A percentile compares a stretch with the other conserved stretches of the same genome.
Conservation (phyloP, 73 alveolate genomes). For the Paramecium pentaurelia region DNA sequence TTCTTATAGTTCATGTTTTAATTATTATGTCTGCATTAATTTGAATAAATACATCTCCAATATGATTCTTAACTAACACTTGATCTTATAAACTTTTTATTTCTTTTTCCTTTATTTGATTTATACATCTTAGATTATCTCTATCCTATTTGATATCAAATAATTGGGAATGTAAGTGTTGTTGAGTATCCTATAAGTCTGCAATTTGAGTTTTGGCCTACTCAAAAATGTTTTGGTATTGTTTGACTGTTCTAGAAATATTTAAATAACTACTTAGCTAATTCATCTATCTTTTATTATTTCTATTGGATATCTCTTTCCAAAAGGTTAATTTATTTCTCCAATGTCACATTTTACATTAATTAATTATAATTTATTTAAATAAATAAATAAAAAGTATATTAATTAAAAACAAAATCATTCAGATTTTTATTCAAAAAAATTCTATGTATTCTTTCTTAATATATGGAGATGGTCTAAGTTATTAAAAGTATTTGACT, state of each 20-base stretch:
- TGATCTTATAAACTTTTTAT: background rate
- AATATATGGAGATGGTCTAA: background rate
- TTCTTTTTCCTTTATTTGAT: background rate
- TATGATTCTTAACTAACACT: background rate
- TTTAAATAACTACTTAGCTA: background rate
- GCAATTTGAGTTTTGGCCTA: too few species aligned
- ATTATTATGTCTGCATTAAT: background rate
- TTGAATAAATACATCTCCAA: background rate
- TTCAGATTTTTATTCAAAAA: background rate
- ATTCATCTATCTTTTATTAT: background rate
- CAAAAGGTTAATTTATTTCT: background rate
- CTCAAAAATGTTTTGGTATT: background rate
- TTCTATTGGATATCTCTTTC: background rate
- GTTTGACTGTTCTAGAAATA: background rate
- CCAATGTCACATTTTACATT: background rate
- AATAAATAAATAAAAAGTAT: background rate
- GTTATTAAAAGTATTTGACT: background rate
- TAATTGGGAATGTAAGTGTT: background rate
- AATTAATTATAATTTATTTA: background rate
- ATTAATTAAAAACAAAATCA: background rate
- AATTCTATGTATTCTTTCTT: background rate
- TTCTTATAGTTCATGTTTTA: background rate
- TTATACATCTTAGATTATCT: background rate
- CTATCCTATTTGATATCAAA: background rate
- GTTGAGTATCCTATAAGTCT: too few species aligned